Base-by-base conservation (phyloP, 1,284 basidiomycete genomes). In the Ganoderma boninense region DNA sequence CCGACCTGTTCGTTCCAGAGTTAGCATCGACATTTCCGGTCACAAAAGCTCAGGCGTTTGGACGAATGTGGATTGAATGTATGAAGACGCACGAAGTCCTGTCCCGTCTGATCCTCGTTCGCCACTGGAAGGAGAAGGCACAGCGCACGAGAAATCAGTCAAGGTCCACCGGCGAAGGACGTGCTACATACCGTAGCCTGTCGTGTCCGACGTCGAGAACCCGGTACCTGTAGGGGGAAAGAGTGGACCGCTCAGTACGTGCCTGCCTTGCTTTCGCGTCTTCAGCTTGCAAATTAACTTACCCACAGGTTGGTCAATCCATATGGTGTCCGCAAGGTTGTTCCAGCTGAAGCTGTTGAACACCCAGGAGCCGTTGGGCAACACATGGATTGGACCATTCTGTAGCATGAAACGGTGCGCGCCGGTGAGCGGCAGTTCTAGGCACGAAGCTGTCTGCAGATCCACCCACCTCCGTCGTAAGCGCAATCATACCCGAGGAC, bases 231-330 rank as follows among this genome's bases (percentile, higher is more conserved):
- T 76, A 57, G 54, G 38, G 38, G 57, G 29, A 57, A 57, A 26
- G 43, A 56, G 32, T 10, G 14, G 18, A 26, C 20, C 60, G 61
- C 52, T 68, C 61, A 67, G 65, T 65, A 43, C 60, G 65, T 67
- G 69, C 69, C 62, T 38, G 66, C 35, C 32, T 32, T 29, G n/a
- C 52, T 4, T 29, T 16, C 10, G 23, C n/a, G 38, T 23, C 26
- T 38, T 29, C 26, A 5, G 11, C 7, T 8, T 35, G 29, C 32
- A 64, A 11, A 8, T 6, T 3, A 38, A 7, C 35, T 32, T 43
- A 70, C 67, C 75, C 49, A 91, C 91, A 68, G 92, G 92, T 70
- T 92, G 90, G 76, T 93, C 92, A 60, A 93, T 81, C 89, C 89
- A 93, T 67, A 93, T 84, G 69, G 86, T 88, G 80, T 93, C 92